Conservation (phyloP, 2,329 filamentous ascomycete species). For the Fusarium sp. region DNA sequence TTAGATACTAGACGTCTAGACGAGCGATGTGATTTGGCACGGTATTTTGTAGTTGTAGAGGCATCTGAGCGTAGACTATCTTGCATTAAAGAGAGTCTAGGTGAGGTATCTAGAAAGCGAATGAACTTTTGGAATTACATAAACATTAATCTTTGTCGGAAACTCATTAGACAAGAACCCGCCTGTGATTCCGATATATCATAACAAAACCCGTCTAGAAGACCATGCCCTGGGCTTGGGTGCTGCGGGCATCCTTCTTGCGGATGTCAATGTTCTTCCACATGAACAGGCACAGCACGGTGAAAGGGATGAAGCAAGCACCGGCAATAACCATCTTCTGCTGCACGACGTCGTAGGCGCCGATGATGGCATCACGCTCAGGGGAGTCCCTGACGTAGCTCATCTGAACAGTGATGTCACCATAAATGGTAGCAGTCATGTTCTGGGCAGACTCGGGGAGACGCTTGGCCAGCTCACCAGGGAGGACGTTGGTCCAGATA, state of each 20-base stretch:
- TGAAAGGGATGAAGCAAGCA: slow-evolving; percentile 51
- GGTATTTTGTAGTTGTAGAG: not conserved
- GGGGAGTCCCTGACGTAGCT: slow-evolving; percentile 60
- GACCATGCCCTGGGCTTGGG: slow-evolving; percentile 50
- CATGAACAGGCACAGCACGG: slow-evolving; percentile 48
- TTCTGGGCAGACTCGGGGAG: slow-evolving; percentile 57
- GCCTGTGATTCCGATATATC: not conserved
- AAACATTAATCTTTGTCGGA: slow-evolving; percentile 8
- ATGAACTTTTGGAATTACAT: slow-evolving; percentile 17
- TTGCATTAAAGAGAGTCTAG: not conserved
- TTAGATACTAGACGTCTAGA: not conserved
- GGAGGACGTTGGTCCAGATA: slow-evolving; percentile 69
- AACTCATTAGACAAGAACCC: not conserved
- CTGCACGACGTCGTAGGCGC: slow-evolving; percentile 61
- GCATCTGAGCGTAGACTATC: not conserved
- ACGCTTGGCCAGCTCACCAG: slow-evolving; percentile 52
- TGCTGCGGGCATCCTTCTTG: slow-evolving; percentile 44
- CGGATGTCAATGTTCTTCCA: slow-evolving; percentile 56
- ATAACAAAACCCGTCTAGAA: not conserved
- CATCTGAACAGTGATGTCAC: slow-evolving; percentile 65
- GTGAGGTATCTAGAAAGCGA: slow-evolving; percentile 11
- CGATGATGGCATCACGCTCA: slow-evolving; percentile 66
- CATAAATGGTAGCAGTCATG: slow-evolving; percentile 53
- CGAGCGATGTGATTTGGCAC: not conserved
- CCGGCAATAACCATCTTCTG: slow-evolving; percentile 56